Percentiles rank a stretch among this genome's conserved stretches.
phyloP scores from a whole-genome alignment of 139 green algal genomes.

The Desmodesmus armatus region DNA sequence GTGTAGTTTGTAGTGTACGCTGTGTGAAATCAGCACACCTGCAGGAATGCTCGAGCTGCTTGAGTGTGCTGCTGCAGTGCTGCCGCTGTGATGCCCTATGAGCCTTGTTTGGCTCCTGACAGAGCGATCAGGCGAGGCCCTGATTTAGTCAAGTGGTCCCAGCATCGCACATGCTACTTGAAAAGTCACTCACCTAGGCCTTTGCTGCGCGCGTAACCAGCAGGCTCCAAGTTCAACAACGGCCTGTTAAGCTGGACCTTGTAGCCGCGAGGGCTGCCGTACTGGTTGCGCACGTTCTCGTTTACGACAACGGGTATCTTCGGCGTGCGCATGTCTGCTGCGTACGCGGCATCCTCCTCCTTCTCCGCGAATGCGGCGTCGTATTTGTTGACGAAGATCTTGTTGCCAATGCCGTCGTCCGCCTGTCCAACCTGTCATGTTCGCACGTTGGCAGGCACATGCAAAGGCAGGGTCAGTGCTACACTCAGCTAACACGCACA shows the following conservation, averaged over 20 bases:
- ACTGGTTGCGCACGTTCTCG: constrained; percentile 20
- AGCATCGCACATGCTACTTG: too few relatives aligned
- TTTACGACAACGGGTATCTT: constrained; percentile 40
- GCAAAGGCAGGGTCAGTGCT: not conserved
- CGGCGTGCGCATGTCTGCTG: not conserved
- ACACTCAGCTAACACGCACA: not conserved
- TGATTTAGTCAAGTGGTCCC: too few relatives aligned
- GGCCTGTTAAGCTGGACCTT: constrained; percentile 43
- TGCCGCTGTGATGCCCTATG: too few relatives aligned
- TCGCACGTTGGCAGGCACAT: not conserved
- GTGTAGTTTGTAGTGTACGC: too few relatives aligned
- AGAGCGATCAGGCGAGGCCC: too few relatives aligned
- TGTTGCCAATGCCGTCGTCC: constrained; percentile 24
- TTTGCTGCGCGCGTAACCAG: not conserved
- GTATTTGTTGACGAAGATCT: constrained; percentile 43
- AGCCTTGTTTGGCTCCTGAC: too few relatives aligned
- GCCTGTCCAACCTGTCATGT: constrained; percentile 22
- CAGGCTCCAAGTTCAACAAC: constrained; percentile 19
- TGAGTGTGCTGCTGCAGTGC: too few relatives aligned
- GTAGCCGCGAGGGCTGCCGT: constrained; percentile 36
- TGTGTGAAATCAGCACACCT: too few relatives aligned
- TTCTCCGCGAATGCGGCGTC: constrained; percentile 8
- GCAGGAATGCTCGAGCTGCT: too few relatives aligned
- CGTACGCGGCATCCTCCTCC: constrained; percentile 7
- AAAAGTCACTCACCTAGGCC: constrained; percentile 24